These are phyloP conservation scores for Hondaea fermentalgiana DNA, from an alignment of 108 stramenopile species.

Conservation along the genomic window DNA sequence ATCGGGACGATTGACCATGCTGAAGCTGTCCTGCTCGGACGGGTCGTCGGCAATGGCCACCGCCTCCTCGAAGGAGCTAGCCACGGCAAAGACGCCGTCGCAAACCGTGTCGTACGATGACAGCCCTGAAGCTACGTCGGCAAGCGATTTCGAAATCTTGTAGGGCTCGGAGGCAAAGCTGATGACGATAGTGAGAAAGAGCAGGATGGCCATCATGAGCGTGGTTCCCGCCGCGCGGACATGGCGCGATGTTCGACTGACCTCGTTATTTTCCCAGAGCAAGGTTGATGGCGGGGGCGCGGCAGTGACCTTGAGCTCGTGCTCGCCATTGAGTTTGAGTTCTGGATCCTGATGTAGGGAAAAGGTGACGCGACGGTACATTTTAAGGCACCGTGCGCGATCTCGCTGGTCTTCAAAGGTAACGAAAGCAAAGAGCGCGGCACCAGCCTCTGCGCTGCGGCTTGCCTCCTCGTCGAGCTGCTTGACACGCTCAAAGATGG, in stretches of 20 bases:
- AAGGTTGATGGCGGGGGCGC: neutral
- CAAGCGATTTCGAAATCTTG: neutral
- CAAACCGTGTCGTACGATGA: neutral
- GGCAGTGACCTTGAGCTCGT: neutral
- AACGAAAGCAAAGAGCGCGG: neutral
- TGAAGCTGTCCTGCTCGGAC: neutral
- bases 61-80: neutral
- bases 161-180: neutral
- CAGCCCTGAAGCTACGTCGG: neutral
- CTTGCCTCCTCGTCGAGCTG: neutral
- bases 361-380: neutral
- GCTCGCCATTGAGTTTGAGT: neutral
- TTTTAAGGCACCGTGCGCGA: neutral
- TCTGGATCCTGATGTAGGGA: neutral
- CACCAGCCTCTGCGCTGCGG: neutral
- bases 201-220: neutral
- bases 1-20: neutral
- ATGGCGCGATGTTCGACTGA: neutral
- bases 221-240: neutral
- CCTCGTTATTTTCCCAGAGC: neutral
- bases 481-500: neutral
- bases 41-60: neutral
- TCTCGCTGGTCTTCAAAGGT: neutral
- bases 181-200: neutral
- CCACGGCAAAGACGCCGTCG: neutral